Base-by-base conservation (phyloP, 1,284 basidiomycete genomes). In the Anthracocystis panici-leucophaei region DNA sequence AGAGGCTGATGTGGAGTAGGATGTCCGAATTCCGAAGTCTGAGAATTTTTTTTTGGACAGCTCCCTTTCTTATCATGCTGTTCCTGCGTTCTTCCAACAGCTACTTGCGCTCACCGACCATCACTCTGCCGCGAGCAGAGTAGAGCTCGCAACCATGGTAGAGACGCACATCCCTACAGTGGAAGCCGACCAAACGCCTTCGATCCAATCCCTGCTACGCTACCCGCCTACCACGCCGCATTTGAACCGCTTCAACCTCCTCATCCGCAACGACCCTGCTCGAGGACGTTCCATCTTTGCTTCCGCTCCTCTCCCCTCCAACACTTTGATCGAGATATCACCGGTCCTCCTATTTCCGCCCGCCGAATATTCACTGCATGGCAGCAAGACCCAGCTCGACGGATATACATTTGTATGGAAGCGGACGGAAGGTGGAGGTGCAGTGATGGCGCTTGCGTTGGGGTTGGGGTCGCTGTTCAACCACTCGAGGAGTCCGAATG, bases 381-480 rank as follows among this genome's bases (percentile, higher is more conserved):
- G 82, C 0, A 75, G 74, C 27, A 67, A 91, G 77, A 95, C 92
- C 0, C 86, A 92, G 0, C 86, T 96, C 16, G 92, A 95, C 75
- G 90, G 92, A 54, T 95, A 95, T 83, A 91, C 93, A 0, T 95
- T 95, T 82, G 91, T 90, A 46, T 97, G 93, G 83, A 73, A 73
- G 52, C 92, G 77, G 49, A 89, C 90, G 2, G 29, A 18, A 5
- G 42, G 40, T 1, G 56, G 65, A 1, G 25, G 25, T 16, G 61
- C 63, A 4, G 45, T 76, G 7, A 93, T 94, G 92, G 95, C 92
- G 0, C 88, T 98, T 2, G 92, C 93, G 0, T 86, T 96, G 0
- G 95, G 95, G 1, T 87, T 96, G 29, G 94, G 92, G 10, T 92
- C 92, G 1, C 82, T 94, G 5, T 93, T 94, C 86, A 94, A 93